Conservation (phyloP, 2,329 filamentous ascomycete genomes). For the Neonectria punicea region DNA sequence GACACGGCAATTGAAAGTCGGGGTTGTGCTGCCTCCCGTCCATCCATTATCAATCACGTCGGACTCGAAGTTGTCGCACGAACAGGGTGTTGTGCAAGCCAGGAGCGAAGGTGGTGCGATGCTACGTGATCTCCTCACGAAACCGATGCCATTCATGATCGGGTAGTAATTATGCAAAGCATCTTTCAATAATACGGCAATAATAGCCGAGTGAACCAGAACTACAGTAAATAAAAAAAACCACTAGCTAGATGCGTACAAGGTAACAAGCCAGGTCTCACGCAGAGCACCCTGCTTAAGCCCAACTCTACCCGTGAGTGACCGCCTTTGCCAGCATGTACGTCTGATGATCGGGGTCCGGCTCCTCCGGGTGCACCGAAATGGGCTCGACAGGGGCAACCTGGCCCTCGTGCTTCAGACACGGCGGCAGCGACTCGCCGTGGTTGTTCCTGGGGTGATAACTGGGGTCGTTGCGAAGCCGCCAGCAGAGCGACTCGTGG, state of each 20-base stretch:
- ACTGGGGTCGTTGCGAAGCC: neutral
- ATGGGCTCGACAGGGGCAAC: neutral
- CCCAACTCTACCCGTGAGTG: neutral
- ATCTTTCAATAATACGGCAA: neutral
- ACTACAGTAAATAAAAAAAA: neutral
- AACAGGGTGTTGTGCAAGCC: neutral
- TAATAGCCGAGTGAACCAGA: neutral
- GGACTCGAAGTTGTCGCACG: neutral
- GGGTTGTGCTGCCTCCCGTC: no score
- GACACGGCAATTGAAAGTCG: neutral
- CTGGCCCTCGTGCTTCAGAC: neutral
- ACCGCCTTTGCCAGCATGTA: neutral
- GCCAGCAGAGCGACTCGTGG: conserved; percentile 40
- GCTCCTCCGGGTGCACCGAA: neutral
- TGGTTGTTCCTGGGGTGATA: conserved; percentile 8
- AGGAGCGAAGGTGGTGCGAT: no score
- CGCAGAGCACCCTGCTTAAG: neutral
- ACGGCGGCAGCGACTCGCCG: neutral
- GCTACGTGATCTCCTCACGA: neutral
- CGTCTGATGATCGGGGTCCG: neutral
- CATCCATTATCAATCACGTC: neutral
- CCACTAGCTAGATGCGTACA: neutral
- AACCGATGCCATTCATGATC: no score
- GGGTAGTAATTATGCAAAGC: no score
- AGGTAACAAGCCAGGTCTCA: neutral